Evolutionary conservation across 441 rosid genomes (phyloP).

Genomic region (Omphalea diandra): DNA sequence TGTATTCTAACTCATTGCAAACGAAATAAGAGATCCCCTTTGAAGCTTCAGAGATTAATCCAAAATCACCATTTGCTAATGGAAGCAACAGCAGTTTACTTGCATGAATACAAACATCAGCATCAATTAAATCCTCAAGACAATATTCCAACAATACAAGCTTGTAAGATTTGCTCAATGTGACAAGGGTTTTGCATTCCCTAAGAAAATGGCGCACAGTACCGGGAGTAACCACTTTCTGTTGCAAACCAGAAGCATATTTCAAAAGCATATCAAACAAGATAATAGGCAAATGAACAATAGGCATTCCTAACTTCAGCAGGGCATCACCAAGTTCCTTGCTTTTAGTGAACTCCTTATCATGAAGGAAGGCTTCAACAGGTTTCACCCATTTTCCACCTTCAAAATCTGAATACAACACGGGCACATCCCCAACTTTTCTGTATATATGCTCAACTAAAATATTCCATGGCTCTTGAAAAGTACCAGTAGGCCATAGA

Average conservation of each 20-base stretch:
- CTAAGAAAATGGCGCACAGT: constrained; percentile 73
- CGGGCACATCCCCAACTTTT: constrained; percentile 58
- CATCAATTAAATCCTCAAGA: constrained; percentile 91
- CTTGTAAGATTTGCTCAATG: constrained; percentile 61
- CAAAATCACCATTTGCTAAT: constrained; percentile 86
- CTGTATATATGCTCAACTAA: constrained; percentile 82
- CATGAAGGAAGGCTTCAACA: constrained; percentile 83
- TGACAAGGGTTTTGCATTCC: constrained; percentile 50
- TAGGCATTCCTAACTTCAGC: constrained; percentile 82
- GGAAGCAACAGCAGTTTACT: constrained; percentile 78
- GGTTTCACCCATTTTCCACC: constrained; percentile 92
- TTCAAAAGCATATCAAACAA: constrained; percentile 78
- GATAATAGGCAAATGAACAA: constrained; percentile 70
- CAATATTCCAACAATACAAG: constrained; percentile 91
- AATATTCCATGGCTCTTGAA: constrained; percentile 97
- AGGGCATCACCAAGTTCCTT: constrained; percentile 81
- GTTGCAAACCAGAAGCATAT: constrained; percentile 57
- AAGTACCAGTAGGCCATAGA: constrained; percentile 82
- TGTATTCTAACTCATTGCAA: constrained; percentile 73
- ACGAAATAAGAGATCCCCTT: constrained; percentile 62
- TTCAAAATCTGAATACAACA: constrained; percentile 67
- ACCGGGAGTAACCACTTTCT: constrained; percentile 91
- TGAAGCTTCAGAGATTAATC: constrained; percentile 56
- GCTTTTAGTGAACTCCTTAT: constrained; percentile 66
- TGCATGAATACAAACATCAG: constrained; percentile 64